phyloP scores from a whole-genome alignment of 441 rosid genomes.

The Capsella rubella region DNA sequence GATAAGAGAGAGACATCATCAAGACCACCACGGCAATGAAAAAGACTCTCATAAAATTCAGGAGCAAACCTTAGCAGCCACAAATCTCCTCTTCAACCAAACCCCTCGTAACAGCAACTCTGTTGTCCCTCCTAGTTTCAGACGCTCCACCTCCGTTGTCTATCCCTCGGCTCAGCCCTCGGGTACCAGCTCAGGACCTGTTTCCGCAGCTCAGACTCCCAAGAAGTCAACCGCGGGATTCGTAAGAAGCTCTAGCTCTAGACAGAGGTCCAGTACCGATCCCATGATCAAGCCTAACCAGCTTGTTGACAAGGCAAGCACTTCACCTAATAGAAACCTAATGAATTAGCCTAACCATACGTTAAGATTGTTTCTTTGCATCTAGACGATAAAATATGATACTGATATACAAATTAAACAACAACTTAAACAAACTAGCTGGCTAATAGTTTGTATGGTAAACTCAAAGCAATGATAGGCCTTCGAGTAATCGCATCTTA shows the following conservation, averaged over 20 bases:
- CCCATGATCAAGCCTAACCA: constrained; percentile 37
- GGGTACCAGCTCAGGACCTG: constrained; percentile 4
- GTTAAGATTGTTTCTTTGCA: not conserved
- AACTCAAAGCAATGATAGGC: not conserved
- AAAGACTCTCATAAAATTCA: constrained; percentile 38
- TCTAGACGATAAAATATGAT: not conserved
- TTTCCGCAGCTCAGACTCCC: constrained; percentile 27
- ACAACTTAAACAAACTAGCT: not conserved
- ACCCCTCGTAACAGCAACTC: constrained; percentile 40
- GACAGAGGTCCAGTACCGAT: constrained; percentile 40
- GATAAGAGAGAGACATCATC: constrained; percentile 41
- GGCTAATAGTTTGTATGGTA: not conserved
- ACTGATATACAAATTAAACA: not conserved
- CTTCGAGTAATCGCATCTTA: not conserved
- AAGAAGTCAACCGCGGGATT: constrained; percentile 32
- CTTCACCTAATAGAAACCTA: not conserved
- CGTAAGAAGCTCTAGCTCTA: constrained; percentile 38
- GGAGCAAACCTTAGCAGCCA: constrained; percentile 39
- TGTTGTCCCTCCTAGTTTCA: constrained; percentile 33
- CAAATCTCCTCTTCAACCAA: constrained; percentile 41
- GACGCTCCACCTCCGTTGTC: constrained; percentile 37
- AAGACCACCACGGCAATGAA: constrained; percentile 32
- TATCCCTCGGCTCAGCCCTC: constrained; percentile 30
- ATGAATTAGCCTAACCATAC: constrained; percentile 4
- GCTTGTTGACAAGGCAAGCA: constrained; percentile 37